Base-by-base conservation (phyloP, 768 basidiomycete genomes). In the Mycena floridula region DNA sequence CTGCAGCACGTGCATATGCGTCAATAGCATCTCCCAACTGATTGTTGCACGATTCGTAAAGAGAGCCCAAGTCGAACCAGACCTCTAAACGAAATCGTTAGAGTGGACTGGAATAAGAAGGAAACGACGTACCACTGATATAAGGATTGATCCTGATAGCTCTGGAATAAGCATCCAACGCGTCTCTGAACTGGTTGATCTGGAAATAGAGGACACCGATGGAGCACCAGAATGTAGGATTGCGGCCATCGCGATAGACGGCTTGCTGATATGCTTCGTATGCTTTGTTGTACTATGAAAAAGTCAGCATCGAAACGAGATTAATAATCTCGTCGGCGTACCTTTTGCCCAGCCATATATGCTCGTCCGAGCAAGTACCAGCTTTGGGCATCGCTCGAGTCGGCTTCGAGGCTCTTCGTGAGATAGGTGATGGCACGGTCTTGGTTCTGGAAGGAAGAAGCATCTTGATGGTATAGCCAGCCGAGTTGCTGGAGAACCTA, bases 191-290 rank as follows among this genome's bases (percentile, higher is more conserved):
- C 61, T 99, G 96, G 66, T 97, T 98, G 72, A 99, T 97, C 61
- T 99, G 94, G 76, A 96, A 99, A 63, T 99, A 99, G 1, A 99
- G 77, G 1, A 99, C 96, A 38, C 96, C 96, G 57, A 99, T 99
- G 20, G 92, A 95, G 62, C 95, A 98, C 96, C 96, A 98, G 66
- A 97, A 99, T 0, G 96, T 97, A 0, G 96, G 96, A 61, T 98
- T 99, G 47, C 93, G 89, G 18, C 95, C 96, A 57, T 99, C 96
- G 43, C 95, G 89, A 66, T 98, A 98, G 15, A 99, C 93, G 16
- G 96, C 95, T 64, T 99, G 96, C 57, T 99, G 96, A 61, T 98
- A 98, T 0, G 94, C 94, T 63, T 99, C 95, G 67, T 99, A 98
- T 15, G 96, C 96, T 62, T 97, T 97, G 76, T 96, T 97, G 70